A percentile compares a stretch with the other conserved stretches of the same genome.
phyloP scores from a whole-genome alignment of 2,329 filamentous ascomycete genomes.

The Fusarium circinatum region DNA sequence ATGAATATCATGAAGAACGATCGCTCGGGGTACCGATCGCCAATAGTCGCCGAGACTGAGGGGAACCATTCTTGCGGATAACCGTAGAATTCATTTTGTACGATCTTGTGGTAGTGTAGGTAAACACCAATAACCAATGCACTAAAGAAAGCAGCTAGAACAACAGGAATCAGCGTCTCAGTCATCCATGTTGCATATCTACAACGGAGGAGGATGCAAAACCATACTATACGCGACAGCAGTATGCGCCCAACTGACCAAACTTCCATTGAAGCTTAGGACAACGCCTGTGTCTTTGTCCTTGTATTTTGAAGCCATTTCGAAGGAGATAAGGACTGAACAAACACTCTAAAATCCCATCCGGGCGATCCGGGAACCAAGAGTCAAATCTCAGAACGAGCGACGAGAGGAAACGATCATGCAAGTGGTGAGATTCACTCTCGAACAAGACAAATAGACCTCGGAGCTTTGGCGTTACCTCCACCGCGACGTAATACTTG shows the following conservation, averaged over 20 bases:
- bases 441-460: slow-evolving; percentile 36
- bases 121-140: slow-evolving; percentile 82
- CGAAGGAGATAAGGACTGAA: slow-evolving; percentile 35
- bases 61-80: slow-evolving; percentile 97
- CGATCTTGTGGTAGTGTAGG: slow-evolving; percentile 96
- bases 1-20: slow-evolving; percentile 99
- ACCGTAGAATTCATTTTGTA: slow-evolving; percentile 95
- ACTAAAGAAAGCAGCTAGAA: slow-evolving; percentile 81
- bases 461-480: slow-evolving; percentile 43
- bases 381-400: slow-evolving; percentile 29
- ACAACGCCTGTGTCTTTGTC: slow-evolving; percentile 71
- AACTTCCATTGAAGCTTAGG: slow-evolving; percentile 81
- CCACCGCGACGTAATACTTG: slow-evolving; percentile 41
- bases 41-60: slow-evolving; percentile 95
- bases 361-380: slow-evolving; percentile 46
- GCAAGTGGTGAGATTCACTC: slow-evolving; percentile 42
- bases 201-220: neutral
- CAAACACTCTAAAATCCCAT: slow-evolving; percentile 43
- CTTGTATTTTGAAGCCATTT: slow-evolving; percentile 64
- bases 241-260: slow-evolving; percentile 91
- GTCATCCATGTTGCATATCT: neutral
- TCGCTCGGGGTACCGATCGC: slow-evolving; percentile 94
- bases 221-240: slow-evolving; percentile 79
- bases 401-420: slow-evolving; percentile 22
- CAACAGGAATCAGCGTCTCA: slow-evolving; percentile 34